Evolutionary conservation across 2,329 filamentous ascomycete genomes (phyloP), one percentile per base, ranked within the genome.

Genomic region (Cladosporium sp.): DNA sequence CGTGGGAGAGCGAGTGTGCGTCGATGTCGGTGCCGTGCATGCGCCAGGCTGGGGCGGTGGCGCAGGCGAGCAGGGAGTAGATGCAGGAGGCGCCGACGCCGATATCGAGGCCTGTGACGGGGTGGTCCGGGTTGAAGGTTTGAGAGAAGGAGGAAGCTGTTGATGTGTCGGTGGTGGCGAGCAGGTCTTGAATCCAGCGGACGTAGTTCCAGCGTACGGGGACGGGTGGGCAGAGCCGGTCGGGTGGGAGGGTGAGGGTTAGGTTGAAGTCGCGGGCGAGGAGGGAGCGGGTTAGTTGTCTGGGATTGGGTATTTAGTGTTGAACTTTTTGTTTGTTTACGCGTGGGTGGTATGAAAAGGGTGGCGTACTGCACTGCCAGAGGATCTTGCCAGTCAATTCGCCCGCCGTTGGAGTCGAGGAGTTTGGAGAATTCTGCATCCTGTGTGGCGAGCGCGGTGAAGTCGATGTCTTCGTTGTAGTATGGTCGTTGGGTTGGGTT

Each of bases 71-170:
- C 1, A 97, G 78, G 2, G 91, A 86, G 64, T 97, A 99, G 60
- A 99, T 95, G 60, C 86, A 86, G 59, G 89, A 95, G 13, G 92
- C 88, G 2, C 93, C 93, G 1, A 90, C 95, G 36, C 93, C 93
- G 55, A 80, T 82, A 27, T 64, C 57, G 18, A 52, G 40, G 0
- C 92, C 91, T 0, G 78, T 66, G 2, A 89, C 74, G 37, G 76
- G 70, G n/a, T 79, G 71, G 2, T n/a, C 7, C 2, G 37, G 27
- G 48, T 82, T 73, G 57, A 82, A 56, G 12, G 36, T 45, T 27
- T 62, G 55, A 15, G 63, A 59, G 54, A 68, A 85, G 0, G 72
- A 73, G 40, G 76, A 71, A 8, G 18, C 17, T 7, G 72, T 71
- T 22, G 18, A 20, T 12, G 38, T 5, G 20, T 32, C 15, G 0